A percentile compares a stretch with the other conserved stretches of the same genome.
Conservation (phyloP, 2,329 filamentous ascomycete species). For the Aspergillus viridinutans region DNA sequence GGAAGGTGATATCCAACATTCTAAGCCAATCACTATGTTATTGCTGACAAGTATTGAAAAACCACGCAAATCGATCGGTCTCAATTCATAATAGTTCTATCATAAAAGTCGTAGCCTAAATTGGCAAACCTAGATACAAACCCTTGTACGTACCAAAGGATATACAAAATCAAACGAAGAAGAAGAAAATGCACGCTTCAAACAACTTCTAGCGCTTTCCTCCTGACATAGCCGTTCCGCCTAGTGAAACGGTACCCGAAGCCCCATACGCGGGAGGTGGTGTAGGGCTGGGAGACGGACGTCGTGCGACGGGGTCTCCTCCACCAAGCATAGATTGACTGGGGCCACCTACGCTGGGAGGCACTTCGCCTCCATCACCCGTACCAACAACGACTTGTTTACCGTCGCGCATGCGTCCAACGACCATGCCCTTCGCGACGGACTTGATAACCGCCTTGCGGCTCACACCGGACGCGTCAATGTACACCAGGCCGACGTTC, state of each 20-base stretch:
- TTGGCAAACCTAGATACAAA: background rate
- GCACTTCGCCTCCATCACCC: constrained; percentile 42
- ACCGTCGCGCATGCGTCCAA: constrained; percentile 47
- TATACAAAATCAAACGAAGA: background rate
- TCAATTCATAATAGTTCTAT: background rate
- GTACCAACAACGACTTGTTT: constrained; percentile 46
- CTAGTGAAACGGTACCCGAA: constrained; percentile 30
- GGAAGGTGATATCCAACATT: background rate
- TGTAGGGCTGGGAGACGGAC: constrained; percentile 32
- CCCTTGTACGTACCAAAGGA: background rate
- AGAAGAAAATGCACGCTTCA: background rate
- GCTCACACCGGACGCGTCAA: constrained; percentile 90
- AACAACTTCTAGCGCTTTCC: constrained; percentile 20
- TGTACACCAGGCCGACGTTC: constrained; percentile 95
- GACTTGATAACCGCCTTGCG: constrained; percentile 86
- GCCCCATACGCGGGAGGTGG: constrained; percentile 41
- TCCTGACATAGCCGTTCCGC: constrained; percentile 28
- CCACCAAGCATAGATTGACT: constrained; percentile 12
- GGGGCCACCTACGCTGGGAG: constrained; percentile 13
- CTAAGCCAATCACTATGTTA: background rate
- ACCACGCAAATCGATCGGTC: too few species aligned
- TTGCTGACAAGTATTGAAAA: background rate
- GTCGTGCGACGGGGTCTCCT: constrained; percentile 22
- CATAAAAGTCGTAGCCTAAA: background rate
- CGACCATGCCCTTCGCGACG: constrained; percentile 87